Evolutionary conservation across 2,329 filamentous ascomycete genomes (phyloP), one percentile per base, ranked within the genome.

Genomic region (Microdochium nivale): DNA sequence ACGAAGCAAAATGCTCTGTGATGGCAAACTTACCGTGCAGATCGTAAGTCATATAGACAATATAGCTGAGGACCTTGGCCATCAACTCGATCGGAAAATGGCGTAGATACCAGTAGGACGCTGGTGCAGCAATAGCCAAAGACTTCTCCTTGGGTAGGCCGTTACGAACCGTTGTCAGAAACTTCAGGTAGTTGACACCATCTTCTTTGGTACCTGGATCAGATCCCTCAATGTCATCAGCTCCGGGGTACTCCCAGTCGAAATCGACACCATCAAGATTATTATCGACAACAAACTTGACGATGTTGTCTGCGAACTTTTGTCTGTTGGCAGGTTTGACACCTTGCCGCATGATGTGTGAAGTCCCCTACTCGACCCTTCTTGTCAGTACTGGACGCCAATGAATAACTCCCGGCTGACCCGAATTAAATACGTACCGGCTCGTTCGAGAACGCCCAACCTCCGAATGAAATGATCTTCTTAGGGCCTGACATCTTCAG

Each of bases 401-500:
- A 37, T 5, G 33, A 14, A 37, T 16, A 16, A 37, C 16, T 30
- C 27, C 5, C 27, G 27, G 27, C 27, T 30, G 27, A 30, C 27
- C 27, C 5, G 27, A 19, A 19, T 37, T 19, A 37, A 3, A 37
- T 14, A 37, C 33, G n/a, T 37, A 24, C 54, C 0, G 61, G 56
- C 13, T 62, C 57, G 0, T 70, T 74, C 0, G 62, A 69, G 52
- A 69, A 71, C 0, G 51, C 60, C 72, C 72, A 75, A 13, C 73
- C 72, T n/a, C 72, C 72, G 52, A 76, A 65, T 0, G 67, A 67
- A 1, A 75, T 25, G 33, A 75, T 69, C 8, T 55, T 58, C 52
- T 73, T 70, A 33, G 62, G 21, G 11, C 58, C 57, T 2, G 30
- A 53, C 16, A 65, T 33, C 0, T 53, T 19, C 33, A 56, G 57